Base-by-base conservation (phyloP, 2,329 filamentous ascomycete species). In the Talaromyces sp. region DNA sequence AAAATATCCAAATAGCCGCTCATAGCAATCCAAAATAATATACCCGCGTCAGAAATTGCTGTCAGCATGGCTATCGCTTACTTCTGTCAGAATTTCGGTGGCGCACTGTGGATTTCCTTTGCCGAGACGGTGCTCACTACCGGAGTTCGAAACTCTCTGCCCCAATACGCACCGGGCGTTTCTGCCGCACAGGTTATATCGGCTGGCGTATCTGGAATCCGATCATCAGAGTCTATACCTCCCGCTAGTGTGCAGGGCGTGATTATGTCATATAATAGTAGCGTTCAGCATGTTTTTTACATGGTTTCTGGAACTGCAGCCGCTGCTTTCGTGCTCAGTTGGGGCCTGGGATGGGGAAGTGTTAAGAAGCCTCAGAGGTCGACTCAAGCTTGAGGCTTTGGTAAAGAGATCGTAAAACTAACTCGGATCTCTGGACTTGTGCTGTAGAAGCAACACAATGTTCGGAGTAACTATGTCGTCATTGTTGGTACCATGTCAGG, bases 1-100 rank as follows among this genome's bases (percentile, higher is more conserved):
- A n/a, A n/a, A n/a, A n/a, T n/a, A n/a, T n/a, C 11, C 33, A 40
- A 40, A 40, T 18, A 58, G 55, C 55, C 55, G 12, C 18, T 58
- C 16, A 31, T 58, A 58, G 55, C 55, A 28, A 37, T 58, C 55
- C 55, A 58, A 58, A 58, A 58, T 18, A 58, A 44, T 28, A 35
- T 44, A 44, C 55, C 37, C 40, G 55, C 55, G 33, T 44, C 55
- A 28, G 35, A 58, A 16, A 58, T 58, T 58, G 37, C 55, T 31
- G 55, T 58, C 21, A 58, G 55, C 23, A 58, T 58, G 55, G 55
- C 55, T 37, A 25, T 58, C 25, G 21, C 42, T 25, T 28, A 31
- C 18, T 44, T 58, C 55, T 42, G 21, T n/a, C 55, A 58, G 40
- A 58, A 58, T 18, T 58, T 58, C 16, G 55, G 55, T 18, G 55